phyloP scores from a whole-genome alignment of 169 alveolate species.

The Eimeria praecox region DNA sequence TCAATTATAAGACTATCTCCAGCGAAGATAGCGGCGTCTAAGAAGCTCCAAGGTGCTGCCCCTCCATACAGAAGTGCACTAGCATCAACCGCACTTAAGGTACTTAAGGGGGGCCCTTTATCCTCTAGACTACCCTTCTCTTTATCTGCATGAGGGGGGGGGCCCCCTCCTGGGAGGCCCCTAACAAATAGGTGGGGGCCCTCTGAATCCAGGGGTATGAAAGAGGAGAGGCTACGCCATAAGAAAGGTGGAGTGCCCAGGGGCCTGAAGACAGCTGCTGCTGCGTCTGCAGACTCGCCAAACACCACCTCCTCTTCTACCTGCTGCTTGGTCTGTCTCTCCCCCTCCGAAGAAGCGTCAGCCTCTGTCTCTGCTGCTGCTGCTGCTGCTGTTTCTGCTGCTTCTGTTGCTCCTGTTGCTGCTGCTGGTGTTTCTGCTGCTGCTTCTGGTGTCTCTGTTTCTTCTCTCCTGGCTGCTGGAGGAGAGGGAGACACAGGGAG shows the following conservation, averaged over 20 bases:
- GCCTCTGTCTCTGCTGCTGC: not conserved
- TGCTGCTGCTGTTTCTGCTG: not conserved
- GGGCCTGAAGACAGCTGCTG: not conserved
- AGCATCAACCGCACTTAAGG: conserved; percentile 1
- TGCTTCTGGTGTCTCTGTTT: not conserved
- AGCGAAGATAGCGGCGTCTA: conserved; percentile 46
- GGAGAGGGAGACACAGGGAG: not conserved
- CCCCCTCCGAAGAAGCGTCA: not conserved
- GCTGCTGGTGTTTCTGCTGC: conserved; percentile 4
- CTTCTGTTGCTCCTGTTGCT: not conserved
- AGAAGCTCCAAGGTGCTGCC: conserved; percentile 10
- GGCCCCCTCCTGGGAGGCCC: not conserved
- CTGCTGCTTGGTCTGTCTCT: not conserved
- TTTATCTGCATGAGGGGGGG: not conserved
- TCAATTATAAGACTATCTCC: conserved; percentile 18
- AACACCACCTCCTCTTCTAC: not conserved
- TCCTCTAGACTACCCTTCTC: not conserved
- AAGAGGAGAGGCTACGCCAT: not conserved
- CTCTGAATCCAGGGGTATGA: not conserved
- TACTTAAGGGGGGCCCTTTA: not conserved
- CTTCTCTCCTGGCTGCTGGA: not conserved
- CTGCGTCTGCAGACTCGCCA: not conserved
- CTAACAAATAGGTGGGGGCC: not conserved
- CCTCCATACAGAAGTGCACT: not conserved
- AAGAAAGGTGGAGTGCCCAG: not conserved